Conservation (phyloP, 2,329 filamentous ascomycete species). For the Apiospora arundinis region DNA sequence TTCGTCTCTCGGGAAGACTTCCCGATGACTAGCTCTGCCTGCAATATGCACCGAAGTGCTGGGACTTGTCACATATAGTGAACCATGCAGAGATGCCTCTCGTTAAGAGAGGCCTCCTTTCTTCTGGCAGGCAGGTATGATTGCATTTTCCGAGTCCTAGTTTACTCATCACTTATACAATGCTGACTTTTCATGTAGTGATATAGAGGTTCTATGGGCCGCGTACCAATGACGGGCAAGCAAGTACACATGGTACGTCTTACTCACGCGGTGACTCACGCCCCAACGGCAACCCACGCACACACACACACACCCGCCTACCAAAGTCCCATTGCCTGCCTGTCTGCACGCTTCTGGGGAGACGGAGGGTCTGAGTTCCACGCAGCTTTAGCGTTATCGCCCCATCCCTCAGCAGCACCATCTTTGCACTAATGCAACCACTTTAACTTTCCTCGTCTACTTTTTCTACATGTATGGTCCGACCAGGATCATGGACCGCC, state of each 20-base stretch:
- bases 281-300: constrained; percentile 1
- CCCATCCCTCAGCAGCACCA: background rate
- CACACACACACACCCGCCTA: background rate
- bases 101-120: background rate
- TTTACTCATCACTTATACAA: too few relatives aligned
- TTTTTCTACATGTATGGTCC: background rate
- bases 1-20: background rate
- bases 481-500: background rate
- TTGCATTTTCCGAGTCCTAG: background rate
- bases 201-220: background rate
- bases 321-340: background rate
- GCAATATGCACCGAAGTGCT: background rate
- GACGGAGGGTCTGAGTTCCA: background rate
- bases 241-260: background rate
- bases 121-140: background rate
- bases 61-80: background rate
- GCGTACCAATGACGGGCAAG: background rate
- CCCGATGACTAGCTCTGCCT: background rate
- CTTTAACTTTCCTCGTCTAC: constrained; percentile 11
- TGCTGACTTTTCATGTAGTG: too few relatives aligned
- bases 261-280: constrained; percentile 14
- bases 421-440: constrained; percentile 20
- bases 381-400: background rate
- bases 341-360: background rate
- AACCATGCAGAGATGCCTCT: too few relatives aligned